phyloP scores from a whole-genome alignment of 2,329 filamentous ascomycete species.

The Coniochaeta sp. region DNA sequence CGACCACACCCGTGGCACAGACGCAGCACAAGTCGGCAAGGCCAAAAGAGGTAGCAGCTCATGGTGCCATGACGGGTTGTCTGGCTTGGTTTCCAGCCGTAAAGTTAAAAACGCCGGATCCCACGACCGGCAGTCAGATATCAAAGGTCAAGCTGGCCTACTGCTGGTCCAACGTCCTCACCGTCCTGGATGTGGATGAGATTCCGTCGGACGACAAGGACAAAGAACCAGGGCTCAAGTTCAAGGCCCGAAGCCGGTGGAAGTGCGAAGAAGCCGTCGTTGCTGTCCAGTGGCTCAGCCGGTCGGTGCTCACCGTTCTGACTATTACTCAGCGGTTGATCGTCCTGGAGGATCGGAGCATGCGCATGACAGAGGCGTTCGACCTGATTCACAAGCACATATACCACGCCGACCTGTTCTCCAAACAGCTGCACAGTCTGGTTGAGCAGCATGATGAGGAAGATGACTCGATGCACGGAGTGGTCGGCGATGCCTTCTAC shows the following conservation, averaged over 20 bases:
- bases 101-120: constrained; percentile 72
- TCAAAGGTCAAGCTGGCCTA: constrained; percentile 88
- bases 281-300: constrained; percentile 91
- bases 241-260: constrained; percentile 81
- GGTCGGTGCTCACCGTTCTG: constrained; percentile 83
- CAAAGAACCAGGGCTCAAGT: constrained; percentile 70
- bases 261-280: constrained; percentile 93
- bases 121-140: constrained; percentile 57
- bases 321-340: constrained; percentile 92
- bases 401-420: constrained; percentile 87
- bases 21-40: constrained; percentile 91
- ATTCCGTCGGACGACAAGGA: constrained; percentile 61
- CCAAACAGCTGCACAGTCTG: constrained; percentile 71
- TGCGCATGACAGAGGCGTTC: constrained; percentile 91
- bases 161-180: constrained; percentile 98
- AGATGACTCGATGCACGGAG: constrained; percentile 84
- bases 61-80: constrained; percentile 88
- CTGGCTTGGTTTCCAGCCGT: constrained; percentile 97
- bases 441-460: constrained; percentile 87
- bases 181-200: constrained; percentile 82
- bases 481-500: constrained; percentile 93
- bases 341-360: constrained; percentile 80
- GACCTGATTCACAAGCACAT: constrained; percentile 89
- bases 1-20: constrained; percentile 90
- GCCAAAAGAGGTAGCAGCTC: constrained; percentile 83